Evolutionary conservation across 2,329 filamentous ascomycete genomes (phyloP).

Genomic region (Trichoderma sp.): DNA sequence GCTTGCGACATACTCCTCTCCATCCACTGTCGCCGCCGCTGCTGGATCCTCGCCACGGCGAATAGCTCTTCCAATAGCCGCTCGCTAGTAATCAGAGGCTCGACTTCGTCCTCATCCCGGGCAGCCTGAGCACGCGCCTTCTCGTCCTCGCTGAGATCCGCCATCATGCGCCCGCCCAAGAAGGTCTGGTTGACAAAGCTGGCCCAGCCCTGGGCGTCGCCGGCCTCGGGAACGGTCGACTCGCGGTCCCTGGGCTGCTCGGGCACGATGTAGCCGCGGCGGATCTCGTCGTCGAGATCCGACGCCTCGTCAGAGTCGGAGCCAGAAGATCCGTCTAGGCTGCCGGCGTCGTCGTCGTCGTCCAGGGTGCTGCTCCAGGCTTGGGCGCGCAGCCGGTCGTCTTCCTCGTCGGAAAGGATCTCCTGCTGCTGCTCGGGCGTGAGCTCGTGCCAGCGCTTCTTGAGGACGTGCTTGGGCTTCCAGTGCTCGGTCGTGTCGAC

Average conservation of each 20-base stretch:
- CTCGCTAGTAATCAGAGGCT: slow-evolving; percentile 26
- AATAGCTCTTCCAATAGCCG: slow-evolving; percentile 35
- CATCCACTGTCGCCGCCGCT: not conserved
- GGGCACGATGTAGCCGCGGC: slow-evolving; percentile 40
- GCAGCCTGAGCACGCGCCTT: slow-evolving; percentile 34
- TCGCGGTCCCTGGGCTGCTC: slow-evolving; percentile 28
- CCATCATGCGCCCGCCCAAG: slow-evolving; percentile 32
- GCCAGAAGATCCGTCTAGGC: not conserved
- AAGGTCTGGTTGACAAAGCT: slow-evolving; percentile 36
- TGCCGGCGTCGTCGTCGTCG: slow-evolving; percentile 28
- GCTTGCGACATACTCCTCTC: not conserved
- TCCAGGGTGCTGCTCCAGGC: slow-evolving; percentile 38
- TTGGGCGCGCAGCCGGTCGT: slow-evolving; percentile 42
- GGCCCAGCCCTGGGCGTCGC: slow-evolving; percentile 35
- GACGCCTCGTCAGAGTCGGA: slow-evolving; percentile 27
- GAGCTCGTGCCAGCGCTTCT: slow-evolving; percentile 48
- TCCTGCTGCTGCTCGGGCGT: slow-evolving; percentile 42
- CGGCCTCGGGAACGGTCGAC: slow-evolving; percentile 28
- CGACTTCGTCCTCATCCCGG: slow-evolving; percentile 31
- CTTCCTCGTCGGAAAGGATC: slow-evolving; percentile 44
- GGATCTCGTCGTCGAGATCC: slow-evolving; percentile 40
- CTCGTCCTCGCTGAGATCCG: slow-evolving; percentile 35
- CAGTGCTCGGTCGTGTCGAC: slow-evolving; percentile 46
- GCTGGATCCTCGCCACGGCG: slow-evolving; percentile 18
- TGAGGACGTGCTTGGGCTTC: slow-evolving; percentile 49